A percentile compares a stretch with the other conserved stretches of the same genome.
phyloP scores from a whole-genome alignment of 306 rosid genomes.

The Inga laurina region DNA sequence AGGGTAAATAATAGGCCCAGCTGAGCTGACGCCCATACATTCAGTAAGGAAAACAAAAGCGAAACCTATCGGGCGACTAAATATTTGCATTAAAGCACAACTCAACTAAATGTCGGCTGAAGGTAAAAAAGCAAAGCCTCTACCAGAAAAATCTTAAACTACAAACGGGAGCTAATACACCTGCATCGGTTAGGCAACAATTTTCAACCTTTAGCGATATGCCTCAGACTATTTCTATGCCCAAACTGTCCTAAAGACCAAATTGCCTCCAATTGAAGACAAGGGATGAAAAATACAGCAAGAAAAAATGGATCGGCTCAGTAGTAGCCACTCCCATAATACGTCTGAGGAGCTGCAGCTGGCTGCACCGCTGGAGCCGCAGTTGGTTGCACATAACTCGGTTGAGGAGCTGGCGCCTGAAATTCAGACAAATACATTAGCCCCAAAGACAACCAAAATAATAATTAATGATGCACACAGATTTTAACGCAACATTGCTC shows the following conservation, averaged over 20 bases:
- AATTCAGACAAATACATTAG: background rate
- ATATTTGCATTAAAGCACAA: background rate
- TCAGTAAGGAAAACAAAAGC: background rate
- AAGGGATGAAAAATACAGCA: constrained; percentile 27
- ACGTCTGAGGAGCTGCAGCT: constrained; percentile 74
- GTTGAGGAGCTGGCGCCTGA: constrained; percentile 52
- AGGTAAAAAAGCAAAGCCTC: background rate
- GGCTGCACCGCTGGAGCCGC: constrained; percentile 78
- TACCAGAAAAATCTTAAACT: background rate
- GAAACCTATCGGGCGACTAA: background rate
- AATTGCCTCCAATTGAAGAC: background rate
- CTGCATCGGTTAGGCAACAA: constrained; percentile 7
- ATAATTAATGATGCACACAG: background rate
- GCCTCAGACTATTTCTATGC: constrained; percentile 39
- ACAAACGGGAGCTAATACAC: constrained; percentile 11
- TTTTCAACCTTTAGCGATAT: constrained; percentile 24
- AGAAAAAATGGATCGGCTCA: constrained; percentile 45
- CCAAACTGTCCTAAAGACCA: constrained; percentile 26
- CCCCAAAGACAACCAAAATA: background rate
- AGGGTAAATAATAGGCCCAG: background rate
- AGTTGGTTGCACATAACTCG: constrained; percentile 70
- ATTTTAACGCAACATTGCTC: too few species aligned
- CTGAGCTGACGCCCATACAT: background rate
- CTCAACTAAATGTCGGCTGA: background rate
- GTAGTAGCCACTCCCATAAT: constrained; percentile 73